Evolutionary conservation across 305 asterid species (phyloP).

Genomic region (Fraxinus xanthoxyloides): DNA sequence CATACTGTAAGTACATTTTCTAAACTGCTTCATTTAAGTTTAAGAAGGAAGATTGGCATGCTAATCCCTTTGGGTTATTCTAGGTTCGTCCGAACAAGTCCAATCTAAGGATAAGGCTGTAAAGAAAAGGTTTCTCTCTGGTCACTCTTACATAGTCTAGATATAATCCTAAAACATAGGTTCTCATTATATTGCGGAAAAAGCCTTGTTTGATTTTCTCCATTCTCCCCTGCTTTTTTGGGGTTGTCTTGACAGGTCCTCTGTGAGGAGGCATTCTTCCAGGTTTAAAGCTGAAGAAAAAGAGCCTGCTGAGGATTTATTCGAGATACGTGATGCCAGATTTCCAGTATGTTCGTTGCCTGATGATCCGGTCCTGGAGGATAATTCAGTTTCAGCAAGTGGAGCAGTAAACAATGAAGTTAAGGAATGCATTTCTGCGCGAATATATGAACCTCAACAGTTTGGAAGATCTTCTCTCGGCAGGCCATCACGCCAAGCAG

Average conservation of each 20-base stretch:
- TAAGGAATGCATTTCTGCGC: slow-evolving; percentile 17
- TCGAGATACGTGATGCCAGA: slow-evolving; percentile 12
- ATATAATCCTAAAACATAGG: neutral
- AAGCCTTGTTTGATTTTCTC: neutral
- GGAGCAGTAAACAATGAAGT: slow-evolving; percentile 23
- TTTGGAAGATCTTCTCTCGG: slow-evolving; percentile 35
- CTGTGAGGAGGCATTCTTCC: slow-evolving; percentile 60
- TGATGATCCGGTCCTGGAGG: slow-evolving; percentile 29
- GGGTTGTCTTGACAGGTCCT: slow-evolving; percentile 32
- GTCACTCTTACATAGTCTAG: slow-evolving; percentile 7
- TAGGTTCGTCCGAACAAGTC: slow-evolving; percentile 31
- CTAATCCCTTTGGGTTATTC: slow-evolving; percentile 20
- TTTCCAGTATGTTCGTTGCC: slow-evolving; percentile 7
- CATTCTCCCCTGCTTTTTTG: neutral
- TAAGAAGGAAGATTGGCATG: slow-evolving; percentile 10
- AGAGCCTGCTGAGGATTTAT: slow-evolving; percentile 26
- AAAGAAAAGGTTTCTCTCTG: slow-evolving; percentile 48
- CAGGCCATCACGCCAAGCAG: slow-evolving; percentile 66
- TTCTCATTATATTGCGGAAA: neutral
- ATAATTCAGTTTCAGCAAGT: slow-evolving; percentile 26
- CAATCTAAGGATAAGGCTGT: slow-evolving; percentile 34
- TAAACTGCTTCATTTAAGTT: neutral
- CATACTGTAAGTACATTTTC: slow-evolving; percentile 43
- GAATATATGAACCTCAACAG: slow-evolving; percentile 24
- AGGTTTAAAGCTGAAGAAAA: slow-evolving; percentile 43